These are phyloP conservation scores for Bruguiera hainesii DNA, from an alignment of 441 rosid species.

Conservation along the genomic window DNA sequence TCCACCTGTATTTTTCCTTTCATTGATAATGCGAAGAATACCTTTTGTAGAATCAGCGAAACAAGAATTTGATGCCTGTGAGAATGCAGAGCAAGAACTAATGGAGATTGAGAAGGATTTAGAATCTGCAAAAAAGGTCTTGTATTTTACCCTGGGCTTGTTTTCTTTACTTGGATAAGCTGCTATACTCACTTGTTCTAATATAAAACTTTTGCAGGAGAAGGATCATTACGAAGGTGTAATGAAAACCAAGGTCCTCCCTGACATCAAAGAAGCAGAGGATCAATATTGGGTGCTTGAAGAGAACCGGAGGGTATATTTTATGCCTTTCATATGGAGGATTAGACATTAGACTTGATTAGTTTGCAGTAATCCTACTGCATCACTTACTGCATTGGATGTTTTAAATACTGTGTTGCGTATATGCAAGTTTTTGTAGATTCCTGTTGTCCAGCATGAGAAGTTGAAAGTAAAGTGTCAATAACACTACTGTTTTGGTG, in stretches of 20 bases:
- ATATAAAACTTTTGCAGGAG: constrained; percentile 48
- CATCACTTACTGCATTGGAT: background rate
- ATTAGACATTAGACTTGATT: constrained; percentile 9
- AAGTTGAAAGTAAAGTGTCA: background rate
- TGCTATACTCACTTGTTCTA: constrained; percentile 20
- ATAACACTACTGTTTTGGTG: background rate
- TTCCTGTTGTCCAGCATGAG: background rate
- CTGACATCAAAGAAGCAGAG: constrained; percentile 69
- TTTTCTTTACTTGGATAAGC: constrained; percentile 7
- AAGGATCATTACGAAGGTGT: constrained; percentile 71
- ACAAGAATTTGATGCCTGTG: constrained; percentile 68
- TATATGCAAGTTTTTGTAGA: background rate
- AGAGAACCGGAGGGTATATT: constrained; percentile 53
- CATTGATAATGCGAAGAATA: background rate
- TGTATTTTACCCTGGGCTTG: constrained; percentile 11
- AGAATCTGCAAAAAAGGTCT: constrained; percentile 56
- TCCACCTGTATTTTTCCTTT: constrained; percentile 8
- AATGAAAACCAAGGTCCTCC: constrained; percentile 75
- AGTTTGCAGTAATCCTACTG: background rate
- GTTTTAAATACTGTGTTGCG: background rate
- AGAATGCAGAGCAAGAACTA: constrained; percentile 73
- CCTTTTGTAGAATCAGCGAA: constrained; percentile 62
- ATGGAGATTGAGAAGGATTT: constrained; percentile 66
- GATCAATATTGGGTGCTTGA: constrained; percentile 50
- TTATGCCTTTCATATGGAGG: constrained; percentile 13